Base-by-base conservation (phyloP, 2,329 filamentous ascomycete species). In the Gnomoniopsis smithogilvyi region DNA sequence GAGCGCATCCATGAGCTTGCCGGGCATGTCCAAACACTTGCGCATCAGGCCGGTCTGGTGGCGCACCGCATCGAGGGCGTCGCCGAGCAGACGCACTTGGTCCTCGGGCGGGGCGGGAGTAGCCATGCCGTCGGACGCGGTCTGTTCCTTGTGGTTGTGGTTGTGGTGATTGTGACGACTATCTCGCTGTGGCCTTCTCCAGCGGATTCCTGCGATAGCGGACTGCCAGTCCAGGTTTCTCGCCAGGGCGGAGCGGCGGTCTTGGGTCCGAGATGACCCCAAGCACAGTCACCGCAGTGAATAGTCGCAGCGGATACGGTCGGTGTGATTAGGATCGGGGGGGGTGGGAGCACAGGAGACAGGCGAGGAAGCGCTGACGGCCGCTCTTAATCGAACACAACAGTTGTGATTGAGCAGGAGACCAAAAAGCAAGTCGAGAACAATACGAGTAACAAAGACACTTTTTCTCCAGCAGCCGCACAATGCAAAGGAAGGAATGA, bases 1-100 rank as follows among this genome's bases (percentile, higher is more conserved):
- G 70, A 99, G 85, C 69, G 95, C 95, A 81, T 99, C 95, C 95
- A 99, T 99, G 66, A 99, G 87, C 84, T 99, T 99, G 65, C 95
- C 94, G 7, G 95, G 93, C 11, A 92, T 96, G 73, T 99, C 96
- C 62, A 99, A 84, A 70, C 93, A 98, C 80, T 96, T 94, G 79
- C 94, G 92, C 95, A 99, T 99, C 73, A 96, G 84, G 70, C 88
- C 86, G 61, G 94, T 95, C 84, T 99, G 96, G 78, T 98, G 94
- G 78, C 94, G 91, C 76, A 99, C 96, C 54, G 96, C 94, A 63
- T 90, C 86, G 76, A 98, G 81, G 70, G 96, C 95, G 88, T 99
- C 95, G 79, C 99, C 95, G 68, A 99, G 88, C 79, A 99, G 86
- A 70, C 93, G 90, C 70, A 91, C 92, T 84, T 89, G 90, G 77